phyloP scores from a whole-genome alignment of 2,329 filamentous ascomycete genomes.

The Sphaerulina vaccinii region DNA sequence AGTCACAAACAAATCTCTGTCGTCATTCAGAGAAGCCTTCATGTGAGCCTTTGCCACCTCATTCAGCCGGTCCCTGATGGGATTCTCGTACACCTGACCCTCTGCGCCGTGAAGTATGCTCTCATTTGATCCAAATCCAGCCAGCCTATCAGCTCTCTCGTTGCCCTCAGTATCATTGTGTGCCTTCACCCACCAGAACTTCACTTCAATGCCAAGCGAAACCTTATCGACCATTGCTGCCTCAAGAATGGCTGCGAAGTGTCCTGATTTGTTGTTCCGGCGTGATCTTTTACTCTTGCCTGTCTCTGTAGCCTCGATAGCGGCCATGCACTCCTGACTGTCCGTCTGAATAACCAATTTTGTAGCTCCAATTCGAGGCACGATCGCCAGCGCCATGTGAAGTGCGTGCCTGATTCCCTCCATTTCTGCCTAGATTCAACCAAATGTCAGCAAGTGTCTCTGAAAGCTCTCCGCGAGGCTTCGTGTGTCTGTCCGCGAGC shows the following conservation, averaged over 20 bases:
- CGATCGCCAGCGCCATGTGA: not conserved
- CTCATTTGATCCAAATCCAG: not conserved
- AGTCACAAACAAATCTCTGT: not conserved
- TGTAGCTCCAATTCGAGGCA: not conserved
- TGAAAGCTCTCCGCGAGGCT: too few relatives aligned
- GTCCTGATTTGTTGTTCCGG: too few relatives aligned
- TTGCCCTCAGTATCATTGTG: slow-evolving; percentile 1
- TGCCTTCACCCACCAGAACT: slow-evolving; percentile 3
- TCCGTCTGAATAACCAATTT: slow-evolving; percentile 1
- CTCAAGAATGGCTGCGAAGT: not conserved
- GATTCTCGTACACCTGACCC: not conserved
- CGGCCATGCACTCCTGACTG: not conserved
- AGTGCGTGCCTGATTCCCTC: slow-evolving; percentile 1
- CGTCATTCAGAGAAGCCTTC: not conserved
- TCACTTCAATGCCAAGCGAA: slow-evolving; percentile 3
- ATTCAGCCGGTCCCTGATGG: not conserved
- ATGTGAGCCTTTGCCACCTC: not conserved
- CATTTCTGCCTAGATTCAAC: not conserved
- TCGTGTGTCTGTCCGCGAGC: too few relatives aligned
- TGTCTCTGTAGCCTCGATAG: not conserved
- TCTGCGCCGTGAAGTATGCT: not conserved
- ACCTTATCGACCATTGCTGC: not conserved
- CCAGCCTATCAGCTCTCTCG: slow-evolving; percentile 8
- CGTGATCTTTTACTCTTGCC: not conserved
- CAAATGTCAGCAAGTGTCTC: not conserved